phyloP scores from a whole-genome alignment of 805 yeast species.

The Tanozyma kutaoensis region DNA sequence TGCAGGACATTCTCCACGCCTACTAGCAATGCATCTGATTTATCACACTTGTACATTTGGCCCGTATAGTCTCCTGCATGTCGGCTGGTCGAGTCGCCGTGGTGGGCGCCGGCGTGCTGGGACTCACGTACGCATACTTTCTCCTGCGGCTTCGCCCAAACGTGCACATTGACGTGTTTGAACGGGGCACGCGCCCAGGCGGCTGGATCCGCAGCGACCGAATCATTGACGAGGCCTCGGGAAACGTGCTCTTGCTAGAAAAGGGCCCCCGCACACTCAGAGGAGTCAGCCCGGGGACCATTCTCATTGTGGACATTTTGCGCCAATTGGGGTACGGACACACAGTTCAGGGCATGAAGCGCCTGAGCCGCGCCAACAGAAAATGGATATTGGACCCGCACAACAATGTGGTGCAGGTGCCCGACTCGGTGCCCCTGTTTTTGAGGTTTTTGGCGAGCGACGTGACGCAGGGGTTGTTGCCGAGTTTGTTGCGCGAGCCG shows the following conservation, averaged over 20 bases:
- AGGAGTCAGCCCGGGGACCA: constrained; percentile 70
- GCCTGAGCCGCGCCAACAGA: constrained; percentile 49
- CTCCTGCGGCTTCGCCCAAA: constrained; percentile 68
- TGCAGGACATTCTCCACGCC: no score
- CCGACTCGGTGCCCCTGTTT: constrained; percentile 24
- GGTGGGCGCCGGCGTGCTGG: constrained; percentile 83
- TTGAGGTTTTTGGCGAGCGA: constrained; percentile 20
- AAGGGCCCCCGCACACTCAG: constrained; percentile 88
- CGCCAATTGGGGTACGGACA: constrained; percentile 31
- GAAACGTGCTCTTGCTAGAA: constrained; percentile 35
- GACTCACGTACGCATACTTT: constrained; percentile 62
- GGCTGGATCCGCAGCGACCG: constrained; percentile 62
- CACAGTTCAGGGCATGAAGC: constrained; percentile 45
- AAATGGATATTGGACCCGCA: constrained; percentile 46
- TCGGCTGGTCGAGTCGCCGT: constrained; percentile 45
- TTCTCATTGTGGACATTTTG: constrained; percentile 51
- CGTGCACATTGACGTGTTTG: constrained; percentile 48
- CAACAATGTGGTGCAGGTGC: constrained; percentile 39
- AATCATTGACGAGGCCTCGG: constrained; percentile 8
- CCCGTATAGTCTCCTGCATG: constrained; percentile 12
- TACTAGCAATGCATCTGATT: no score
- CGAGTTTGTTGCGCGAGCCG: constrained; percentile 38
- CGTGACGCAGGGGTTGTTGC: constrained; percentile 28
- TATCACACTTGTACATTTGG: constrained; percentile 1
- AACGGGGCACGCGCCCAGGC: constrained; percentile 42